Conservation (phyloP, 352 stramenopile species). For the Phytopythium ostracodes region DNA sequence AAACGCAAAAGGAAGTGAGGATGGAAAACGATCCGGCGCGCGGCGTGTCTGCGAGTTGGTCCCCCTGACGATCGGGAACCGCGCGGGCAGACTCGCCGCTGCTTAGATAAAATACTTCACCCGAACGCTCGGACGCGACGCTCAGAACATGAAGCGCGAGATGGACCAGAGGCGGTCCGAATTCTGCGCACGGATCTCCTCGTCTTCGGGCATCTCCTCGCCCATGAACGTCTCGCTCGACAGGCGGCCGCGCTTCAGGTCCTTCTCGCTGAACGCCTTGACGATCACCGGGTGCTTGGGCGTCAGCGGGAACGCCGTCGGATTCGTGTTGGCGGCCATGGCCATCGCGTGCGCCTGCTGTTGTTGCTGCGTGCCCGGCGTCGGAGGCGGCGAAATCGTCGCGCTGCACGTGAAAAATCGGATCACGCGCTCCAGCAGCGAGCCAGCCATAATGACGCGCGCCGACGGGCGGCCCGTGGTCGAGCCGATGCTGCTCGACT, state of each 20-base stretch:
- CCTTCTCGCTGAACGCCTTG: slow-evolving; percentile 22
- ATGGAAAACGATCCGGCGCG: slow-evolving; percentile 1
- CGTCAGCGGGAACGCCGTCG: slow-evolving; percentile 24
- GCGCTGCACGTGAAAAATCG: slow-evolving; percentile 86
- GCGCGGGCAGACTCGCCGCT: background rate
- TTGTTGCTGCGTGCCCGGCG: slow-evolving; percentile 18
- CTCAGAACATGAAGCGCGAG: slow-evolving; percentile 54
- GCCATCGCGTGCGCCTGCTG: slow-evolving; percentile 5
- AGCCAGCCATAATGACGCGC: slow-evolving; percentile 14
- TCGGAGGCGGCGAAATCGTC: slow-evolving; percentile 36
- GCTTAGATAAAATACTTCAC: slow-evolving; percentile 7
- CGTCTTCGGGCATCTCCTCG: slow-evolving; percentile 34
- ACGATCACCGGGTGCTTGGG: slow-evolving; percentile 32
- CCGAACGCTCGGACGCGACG: slow-evolving; percentile 1
- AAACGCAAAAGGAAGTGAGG: background rate
- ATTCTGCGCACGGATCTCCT: slow-evolving; percentile 53
- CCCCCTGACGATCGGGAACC: background rate
- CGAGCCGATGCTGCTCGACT: slow-evolving; percentile 2
- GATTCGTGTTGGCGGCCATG: slow-evolving; percentile 16
- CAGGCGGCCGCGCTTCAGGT: slow-evolving; percentile 19
- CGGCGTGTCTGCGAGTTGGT: background rate
- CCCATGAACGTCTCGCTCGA: slow-evolving; percentile 25
- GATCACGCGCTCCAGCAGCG: slow-evolving; percentile 65
- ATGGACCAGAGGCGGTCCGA: slow-evolving; percentile 53
- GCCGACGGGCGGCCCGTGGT: background rate